Conservation (phyloP, 345 rosid species). For the Ceriops tagal region DNA sequence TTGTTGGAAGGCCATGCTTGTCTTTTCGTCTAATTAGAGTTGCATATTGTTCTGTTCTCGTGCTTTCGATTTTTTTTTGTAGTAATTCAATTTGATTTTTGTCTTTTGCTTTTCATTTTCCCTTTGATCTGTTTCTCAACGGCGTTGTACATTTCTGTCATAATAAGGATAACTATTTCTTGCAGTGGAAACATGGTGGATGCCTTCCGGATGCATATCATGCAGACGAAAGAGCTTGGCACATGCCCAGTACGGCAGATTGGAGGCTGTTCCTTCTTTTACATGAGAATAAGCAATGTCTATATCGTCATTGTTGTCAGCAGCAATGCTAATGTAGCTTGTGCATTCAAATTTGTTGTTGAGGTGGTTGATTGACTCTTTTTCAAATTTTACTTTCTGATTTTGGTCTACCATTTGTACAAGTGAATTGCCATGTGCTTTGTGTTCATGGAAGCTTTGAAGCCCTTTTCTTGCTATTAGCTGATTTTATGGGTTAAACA, state of each 20-base stretch:
- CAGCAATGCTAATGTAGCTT: constrained; percentile 99
- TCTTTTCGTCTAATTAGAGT: neutral
- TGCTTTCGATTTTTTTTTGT: too few relatives aligned
- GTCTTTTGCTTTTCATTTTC: neutral
- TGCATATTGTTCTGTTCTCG: too few relatives aligned
- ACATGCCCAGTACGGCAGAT: constrained; percentile 97
- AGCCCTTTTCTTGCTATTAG: neutral
- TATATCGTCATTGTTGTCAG: constrained; percentile 97
- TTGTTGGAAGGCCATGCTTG: neutral
- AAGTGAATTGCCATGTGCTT: neutral
- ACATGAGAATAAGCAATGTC: constrained; percentile 98
- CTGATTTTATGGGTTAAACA: neutral
- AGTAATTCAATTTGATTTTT: neutral
- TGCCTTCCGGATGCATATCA: constrained; percentile 95
- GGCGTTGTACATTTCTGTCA: neutral
- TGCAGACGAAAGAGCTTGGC: constrained; percentile 98
- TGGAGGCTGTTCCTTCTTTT: constrained; percentile 94
- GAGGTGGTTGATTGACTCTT: constrained; percentile 49
- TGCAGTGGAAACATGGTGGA: constrained; percentile 96
- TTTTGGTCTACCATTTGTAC: neutral
- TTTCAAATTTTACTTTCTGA: neutral
- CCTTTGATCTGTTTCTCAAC: neutral
- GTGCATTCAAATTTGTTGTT: constrained; percentile 96
- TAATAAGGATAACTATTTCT: neutral
- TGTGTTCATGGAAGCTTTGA: neutral